Base-by-base conservation (phyloP, 1,139 yeast genomes). In the Hyphopichia khmerensis region DNA sequence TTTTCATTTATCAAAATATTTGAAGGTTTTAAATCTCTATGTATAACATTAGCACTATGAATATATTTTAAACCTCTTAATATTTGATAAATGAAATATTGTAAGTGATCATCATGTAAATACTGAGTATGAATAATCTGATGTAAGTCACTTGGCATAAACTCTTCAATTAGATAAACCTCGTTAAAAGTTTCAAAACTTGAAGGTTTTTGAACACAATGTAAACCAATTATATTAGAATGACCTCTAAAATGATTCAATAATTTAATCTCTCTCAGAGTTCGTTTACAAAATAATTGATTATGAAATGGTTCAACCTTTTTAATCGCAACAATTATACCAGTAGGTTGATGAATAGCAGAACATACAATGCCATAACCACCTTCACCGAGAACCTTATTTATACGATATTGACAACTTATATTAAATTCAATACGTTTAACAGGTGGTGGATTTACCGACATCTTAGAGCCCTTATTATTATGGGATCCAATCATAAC, bases 91-190 rank as follows among this genome's bases (percentile, higher is more conserved):
- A 77, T 69, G 52, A 84, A 83, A 56, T 82, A 84, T 54, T 83
- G 87, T 42, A 82, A 76, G 51, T 84, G 90, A 49, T 81, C 84
- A 54, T 82, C 86, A 34, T 78, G 71, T 35, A 84, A 64, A 33
- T 59, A 63, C 48, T 79, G 82, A 1, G 79, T 65, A 26, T 72
- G 61, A 34, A 84, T 82, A 7, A 83, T 80, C 43, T 76, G 68
- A 50, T 80, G 82, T 36, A 84, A 61, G 59, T 84, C 90, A 1
- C 84, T 77, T 43, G 84, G 86, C 88, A 84, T 82, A 48, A 79
- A 69, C 55, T 84, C 91, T 56, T 84, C 87, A 38, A 84, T 80
- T 34, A 84, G 60, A 53, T 84, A 84, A 1, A 84, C 87, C 47
- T 84, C 90, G 43, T 80, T 75, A 56, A 84, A 82, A 5, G 50